Percentiles rank a stretch among this genome's conserved stretches.
These are phyloP conservation scores for Botryosphaeria dothidea DNA, from an alignment of 2,329 filamentous ascomycete species.

Conservation along the genomic window DNA sequence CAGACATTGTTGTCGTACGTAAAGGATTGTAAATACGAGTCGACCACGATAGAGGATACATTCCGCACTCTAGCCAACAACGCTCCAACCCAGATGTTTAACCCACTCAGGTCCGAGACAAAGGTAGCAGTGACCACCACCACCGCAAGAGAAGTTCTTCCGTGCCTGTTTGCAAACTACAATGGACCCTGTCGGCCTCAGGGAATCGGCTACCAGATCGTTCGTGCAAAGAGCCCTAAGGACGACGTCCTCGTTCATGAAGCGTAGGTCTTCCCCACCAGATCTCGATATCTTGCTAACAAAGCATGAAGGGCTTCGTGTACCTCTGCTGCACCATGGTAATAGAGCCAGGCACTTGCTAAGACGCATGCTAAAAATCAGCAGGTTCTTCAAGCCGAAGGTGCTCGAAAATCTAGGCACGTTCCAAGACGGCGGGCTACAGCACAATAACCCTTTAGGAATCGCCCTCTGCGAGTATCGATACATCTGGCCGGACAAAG, in stretches of 20 bases:
- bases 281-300: neutral
- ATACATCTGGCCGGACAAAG: constrained; percentile 27
- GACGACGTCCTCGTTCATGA: constrained; percentile 27
- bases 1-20: constrained; percentile 28
- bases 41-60: constrained; percentile 26
- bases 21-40: constrained; percentile 28
- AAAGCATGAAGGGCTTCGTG: constrained; percentile 26
- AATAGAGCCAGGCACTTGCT: neutral
- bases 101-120: constrained; percentile 26
- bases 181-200: constrained; percentile 25
- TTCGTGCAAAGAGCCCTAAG: constrained; percentile 24
- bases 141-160: constrained; percentile 22
- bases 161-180: constrained; percentile 34
- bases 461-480: constrained; percentile 27
- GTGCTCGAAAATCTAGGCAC: constrained; percentile 26
- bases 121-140: constrained; percentile 34
- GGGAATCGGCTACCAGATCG: constrained; percentile 23
- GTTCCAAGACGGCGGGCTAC: constrained; percentile 31
- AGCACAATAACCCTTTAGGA: constrained; percentile 31
- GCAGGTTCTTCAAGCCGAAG: constrained; percentile 28
- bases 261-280: constrained; percentile 24
- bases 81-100: constrained; percentile 29
- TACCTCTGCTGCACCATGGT: constrained; percentile 31
- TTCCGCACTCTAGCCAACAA: constrained; percentile 24
- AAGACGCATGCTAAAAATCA: neutral